Evolutionary conservation across 345 rosid genomes (phyloP).

Genomic region (Brassica rapa): DNA sequence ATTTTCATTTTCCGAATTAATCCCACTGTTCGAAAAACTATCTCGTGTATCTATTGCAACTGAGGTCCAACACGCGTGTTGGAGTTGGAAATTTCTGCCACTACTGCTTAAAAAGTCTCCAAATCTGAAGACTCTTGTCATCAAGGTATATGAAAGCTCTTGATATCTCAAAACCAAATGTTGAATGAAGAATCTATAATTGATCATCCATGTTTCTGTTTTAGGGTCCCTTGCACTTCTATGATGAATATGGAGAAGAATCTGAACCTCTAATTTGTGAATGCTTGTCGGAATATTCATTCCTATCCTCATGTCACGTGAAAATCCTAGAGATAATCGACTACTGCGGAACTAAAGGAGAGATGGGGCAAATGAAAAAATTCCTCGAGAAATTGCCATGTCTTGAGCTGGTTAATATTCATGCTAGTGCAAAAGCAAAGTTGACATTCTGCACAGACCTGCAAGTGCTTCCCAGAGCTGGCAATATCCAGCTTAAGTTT

Average conservation of each 20-base stretch:
- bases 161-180: not conserved
- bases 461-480: not conserved
- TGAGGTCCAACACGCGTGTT: not conserved
- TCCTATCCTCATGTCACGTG: not conserved
- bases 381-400: not conserved
- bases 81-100: not conserved
- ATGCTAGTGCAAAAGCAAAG: not conserved
- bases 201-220: not conserved
- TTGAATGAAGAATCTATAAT: not conserved
- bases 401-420: not conserved
- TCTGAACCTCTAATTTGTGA: not conserved
- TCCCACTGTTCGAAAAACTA: constrained; percentile 4
- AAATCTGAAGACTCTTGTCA: not conserved
- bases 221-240: constrained; percentile 6
- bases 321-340: constrained; percentile 1
- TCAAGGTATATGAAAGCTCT: constrained; percentile 1
- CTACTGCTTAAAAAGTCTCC: constrained; percentile 10
- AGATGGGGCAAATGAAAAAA: not conserved
- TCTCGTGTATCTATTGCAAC: not conserved
- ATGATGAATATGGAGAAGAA: not conserved
- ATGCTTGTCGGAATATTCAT: constrained; percentile 7
- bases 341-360: not conserved
- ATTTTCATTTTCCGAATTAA: not conserved
- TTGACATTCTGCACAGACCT: not conserved
- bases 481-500: constrained; percentile 1